Evolutionary conservation across 768 basidiomycete genomes (phyloP).

Genomic region (Coprinopsis marcescibilis): DNA sequence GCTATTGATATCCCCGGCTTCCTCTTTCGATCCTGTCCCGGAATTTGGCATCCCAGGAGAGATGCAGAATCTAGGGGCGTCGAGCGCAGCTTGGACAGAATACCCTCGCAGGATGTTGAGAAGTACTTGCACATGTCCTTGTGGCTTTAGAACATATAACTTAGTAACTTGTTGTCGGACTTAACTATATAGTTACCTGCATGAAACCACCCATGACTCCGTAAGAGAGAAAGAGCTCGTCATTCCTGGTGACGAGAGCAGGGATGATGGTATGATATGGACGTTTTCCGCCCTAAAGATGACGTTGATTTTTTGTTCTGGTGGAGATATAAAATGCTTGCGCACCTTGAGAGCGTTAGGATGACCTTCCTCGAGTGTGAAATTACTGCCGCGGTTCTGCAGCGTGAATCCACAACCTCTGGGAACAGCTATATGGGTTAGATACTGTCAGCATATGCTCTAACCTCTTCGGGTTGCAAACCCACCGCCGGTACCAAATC

Average conservation of each 20-base stretch:
- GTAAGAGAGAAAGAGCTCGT: constrained; percentile 82
- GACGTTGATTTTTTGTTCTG: neutral
- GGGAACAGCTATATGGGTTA: constrained; percentile 64
- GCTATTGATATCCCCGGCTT: constrained; percentile 67
- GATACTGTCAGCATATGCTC: neutral
- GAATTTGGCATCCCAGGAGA: constrained; percentile 72
- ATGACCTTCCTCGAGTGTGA: constrained; percentile 73
- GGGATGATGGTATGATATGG: constrained; percentile 93
- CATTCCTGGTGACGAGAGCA: constrained; percentile 69
- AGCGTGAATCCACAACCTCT: constrained; percentile 95
- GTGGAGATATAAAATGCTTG: neutral
- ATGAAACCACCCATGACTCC: constrained; percentile 93
- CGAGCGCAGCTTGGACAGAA: constrained; percentile 83
- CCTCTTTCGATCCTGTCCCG: constrained; percentile 23
- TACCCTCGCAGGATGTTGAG: constrained; percentile 86
- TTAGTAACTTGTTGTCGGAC: neutral
- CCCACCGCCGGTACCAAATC: constrained; percentile 85
- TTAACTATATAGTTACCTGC: constrained; percentile 45
- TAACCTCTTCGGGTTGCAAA: no score
- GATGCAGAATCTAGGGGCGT: constrained; percentile 95
- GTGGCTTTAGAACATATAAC: constrained; percentile 50
- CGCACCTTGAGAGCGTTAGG: constrained; percentile 76
- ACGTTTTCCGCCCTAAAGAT: constrained; percentile 67
- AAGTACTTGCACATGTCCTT: constrained; percentile 94
- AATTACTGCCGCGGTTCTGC: constrained; percentile 89